Evolutionary conservation across 1,139 yeast genomes (phyloP), one percentile per base, ranked within the genome.

Genomic region (Taphrina confusa): DNA sequence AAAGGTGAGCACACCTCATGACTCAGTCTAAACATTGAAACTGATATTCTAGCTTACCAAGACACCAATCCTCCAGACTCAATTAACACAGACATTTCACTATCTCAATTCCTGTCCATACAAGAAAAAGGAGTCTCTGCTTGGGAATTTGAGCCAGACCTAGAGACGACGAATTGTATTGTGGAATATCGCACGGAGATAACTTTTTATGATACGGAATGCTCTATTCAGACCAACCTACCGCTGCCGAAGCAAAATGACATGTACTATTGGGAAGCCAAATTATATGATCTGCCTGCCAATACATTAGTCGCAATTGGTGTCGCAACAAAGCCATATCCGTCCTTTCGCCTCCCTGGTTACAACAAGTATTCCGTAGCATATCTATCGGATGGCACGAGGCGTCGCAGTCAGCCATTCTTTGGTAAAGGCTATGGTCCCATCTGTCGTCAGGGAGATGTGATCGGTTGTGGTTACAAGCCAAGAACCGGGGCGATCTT

Each of bases 71-170:
- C 75, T n/a, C 80, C 83, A 0, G 74, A 75, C 60, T 71, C 73
- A 44, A 68, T 72, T 34, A 71, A 69, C 55, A 71, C 76, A 16
- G 78, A 75, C 62, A 74, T 74, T 62, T 70, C 73, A 54, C 64
- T 81, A 73, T 71, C 75, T 72, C 74, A 76, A 72, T 78, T 80
- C 72, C 74, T 74, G 73, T 76, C 76, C 27, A 88, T 92, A 34
- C 95, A 89, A 68, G 98, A 94, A 68, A 90, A 88, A 72, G 99
- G 97, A 0, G 85, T 94, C 0, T 76, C 81, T 28, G 98, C 98
- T 0, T 92, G 95, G 94, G 95, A 89, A 68, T 92, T 94, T 70
- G 81, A 80, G 63, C 88, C 88, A 46, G 91, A 89, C 69, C 70
- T 72, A 49, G 70, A 70, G 76, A 14, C 82, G 80, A 62, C 82